These are phyloP conservation scores for Fusarium torreyae DNA, from an alignment of 2,329 filamentous ascomycete genomes.

Conservation along the genomic window DNA sequence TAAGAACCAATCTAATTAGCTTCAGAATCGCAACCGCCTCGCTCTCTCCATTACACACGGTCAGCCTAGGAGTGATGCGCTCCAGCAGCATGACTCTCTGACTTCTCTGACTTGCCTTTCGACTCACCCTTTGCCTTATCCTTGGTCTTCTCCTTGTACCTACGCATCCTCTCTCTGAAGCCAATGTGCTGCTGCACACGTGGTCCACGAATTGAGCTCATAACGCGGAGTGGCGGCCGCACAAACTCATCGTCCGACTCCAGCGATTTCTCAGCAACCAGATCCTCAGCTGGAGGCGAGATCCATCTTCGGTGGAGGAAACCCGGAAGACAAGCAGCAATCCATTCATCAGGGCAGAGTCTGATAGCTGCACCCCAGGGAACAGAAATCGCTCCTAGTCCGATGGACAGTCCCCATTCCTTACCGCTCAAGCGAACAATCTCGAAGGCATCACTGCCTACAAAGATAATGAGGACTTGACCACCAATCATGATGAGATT, in stretches of 20 bases:
- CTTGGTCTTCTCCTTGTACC: slow-evolving; percentile 49
- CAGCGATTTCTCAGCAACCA: slow-evolving; percentile 28
- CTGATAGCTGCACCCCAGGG: slow-evolving; percentile 82
- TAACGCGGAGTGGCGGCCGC: slow-evolving; percentile 48
- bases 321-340: slow-evolving; percentile 48
- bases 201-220: slow-evolving; percentile 52
- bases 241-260: slow-evolving; percentile 46
- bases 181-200: slow-evolving; percentile 52
- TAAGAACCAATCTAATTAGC: neutral
- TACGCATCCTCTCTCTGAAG: slow-evolving; percentile 50
- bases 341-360: slow-evolving; percentile 76
- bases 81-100: slow-evolving; percentile 23
- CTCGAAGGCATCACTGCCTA: slow-evolving; percentile 82
- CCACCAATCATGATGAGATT: slow-evolving; percentile 86
- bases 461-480: slow-evolving; percentile 87
- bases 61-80: neutral
- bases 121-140: slow-evolving; percentile 30
- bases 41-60: slow-evolving; percentile 16
- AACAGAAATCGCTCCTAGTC: slow-evolving; percentile 81
- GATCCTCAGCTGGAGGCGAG: slow-evolving; percentile 34
- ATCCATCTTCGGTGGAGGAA: slow-evolving; percentile 51
- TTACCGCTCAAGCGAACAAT: slow-evolving; percentile 73
- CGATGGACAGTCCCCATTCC: slow-evolving; percentile 88
- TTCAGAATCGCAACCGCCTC: neutral
- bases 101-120: slow-evolving; percentile 1